Conservation (phyloP, 208 protist genomes). For the Novymonas esmeraldas region DNA sequence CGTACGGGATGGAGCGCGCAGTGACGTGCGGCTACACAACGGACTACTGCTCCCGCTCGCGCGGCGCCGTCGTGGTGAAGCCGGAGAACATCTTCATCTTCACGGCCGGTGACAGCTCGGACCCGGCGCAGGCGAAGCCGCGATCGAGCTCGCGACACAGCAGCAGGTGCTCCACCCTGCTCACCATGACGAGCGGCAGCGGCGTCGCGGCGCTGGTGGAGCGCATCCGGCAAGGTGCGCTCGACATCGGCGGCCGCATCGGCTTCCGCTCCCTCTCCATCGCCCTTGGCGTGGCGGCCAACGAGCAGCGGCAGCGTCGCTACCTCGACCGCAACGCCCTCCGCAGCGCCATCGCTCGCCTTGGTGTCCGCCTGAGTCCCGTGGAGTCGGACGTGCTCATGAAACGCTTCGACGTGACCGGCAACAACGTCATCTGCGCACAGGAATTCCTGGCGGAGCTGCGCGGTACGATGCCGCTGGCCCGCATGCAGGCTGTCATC, state of each 20-base stretch:
- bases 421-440: conserved; percentile 72
- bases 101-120: conserved; percentile 15
- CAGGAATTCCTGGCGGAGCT: conserved; percentile 83
- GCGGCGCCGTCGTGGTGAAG: conserved; percentile 45
- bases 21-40: conserved; percentile 62
- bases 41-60: conserved; percentile 39
- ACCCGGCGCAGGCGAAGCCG: conserved; percentile 5
- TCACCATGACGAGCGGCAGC: conserved; percentile 45
- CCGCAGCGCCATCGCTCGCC: conserved; percentile 35
- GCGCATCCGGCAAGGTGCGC: conserved; percentile 66
- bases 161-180: conserved; percentile 8
- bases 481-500: conserved; percentile 63
- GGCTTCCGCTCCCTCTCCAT: conserved; percentile 77
- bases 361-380: conserved; percentile 61
- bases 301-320: conserved; percentile 53
- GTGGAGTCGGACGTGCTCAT: conserved; percentile 81
- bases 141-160: conserved; percentile 9
- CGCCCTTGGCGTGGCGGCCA: conserved; percentile 73
- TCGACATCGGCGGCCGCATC: conserved; percentile 66
- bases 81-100: conserved; percentile 76
- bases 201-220: conserved; percentile 51
- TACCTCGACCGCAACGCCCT: conserved; percentile 56
- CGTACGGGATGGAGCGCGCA: conserved; percentile 66
- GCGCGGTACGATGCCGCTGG: conserved; percentile 69
- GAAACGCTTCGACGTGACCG: conserved; percentile 68